A percentile compares a stretch with the other conserved stretches of the same genome.
These are phyloP conservation scores for Fusarium sp. DNA, from an alignment of 2,329 filamentous ascomycete species.

Conservation along the genomic window DNA sequence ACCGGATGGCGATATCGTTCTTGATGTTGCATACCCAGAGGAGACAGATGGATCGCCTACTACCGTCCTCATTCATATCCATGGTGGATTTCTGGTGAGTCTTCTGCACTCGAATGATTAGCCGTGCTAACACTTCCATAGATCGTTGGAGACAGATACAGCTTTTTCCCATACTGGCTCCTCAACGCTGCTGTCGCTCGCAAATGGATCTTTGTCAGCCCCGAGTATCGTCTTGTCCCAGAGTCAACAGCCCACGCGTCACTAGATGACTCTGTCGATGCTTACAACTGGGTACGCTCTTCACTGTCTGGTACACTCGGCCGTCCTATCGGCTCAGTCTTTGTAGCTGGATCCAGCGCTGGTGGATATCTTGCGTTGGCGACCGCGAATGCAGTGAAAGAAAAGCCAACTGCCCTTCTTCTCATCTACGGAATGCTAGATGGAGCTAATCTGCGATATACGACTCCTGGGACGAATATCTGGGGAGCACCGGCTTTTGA, in stretches of 20 bases:
- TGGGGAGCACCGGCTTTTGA: slow-evolving; percentile 24
- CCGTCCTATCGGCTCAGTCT: slow-evolving; percentile 13
- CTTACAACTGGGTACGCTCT: slow-evolving; percentile 34
- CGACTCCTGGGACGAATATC: slow-evolving; percentile 23
- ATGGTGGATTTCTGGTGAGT: slow-evolving; percentile 34
- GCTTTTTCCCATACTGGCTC: slow-evolving; percentile 37
- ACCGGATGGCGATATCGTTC: slow-evolving; percentile 17
- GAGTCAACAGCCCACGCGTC: slow-evolving; percentile 35
- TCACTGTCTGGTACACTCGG: slow-evolving; percentile 11
- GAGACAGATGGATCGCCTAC: neutral
- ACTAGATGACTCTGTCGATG: slow-evolving; percentile 30
- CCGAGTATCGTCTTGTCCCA: slow-evolving; percentile 39
- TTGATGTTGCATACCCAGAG: slow-evolving; percentile 34
- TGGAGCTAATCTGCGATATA: slow-evolving; percentile 17
- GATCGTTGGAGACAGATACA: slow-evolving; percentile 38
- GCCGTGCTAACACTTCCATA: neutral
- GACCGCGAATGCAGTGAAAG: neutral
- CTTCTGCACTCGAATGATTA: accelerated
- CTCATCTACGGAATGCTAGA: slow-evolving; percentile 39
- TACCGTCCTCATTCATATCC: slow-evolving; percentile 37
- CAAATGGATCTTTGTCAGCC: slow-evolving; percentile 40
- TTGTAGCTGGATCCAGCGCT: slow-evolving; percentile 37
- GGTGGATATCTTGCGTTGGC: slow-evolving; percentile 35
- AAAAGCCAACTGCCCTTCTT: slow-evolving; percentile 24
- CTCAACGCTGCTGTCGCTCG: slow-evolving; percentile 28